Evolutionary conservation across 2,329 filamentous ascomycete genomes (phyloP).

Genomic region (Verticillium albo-atrum): DNA sequence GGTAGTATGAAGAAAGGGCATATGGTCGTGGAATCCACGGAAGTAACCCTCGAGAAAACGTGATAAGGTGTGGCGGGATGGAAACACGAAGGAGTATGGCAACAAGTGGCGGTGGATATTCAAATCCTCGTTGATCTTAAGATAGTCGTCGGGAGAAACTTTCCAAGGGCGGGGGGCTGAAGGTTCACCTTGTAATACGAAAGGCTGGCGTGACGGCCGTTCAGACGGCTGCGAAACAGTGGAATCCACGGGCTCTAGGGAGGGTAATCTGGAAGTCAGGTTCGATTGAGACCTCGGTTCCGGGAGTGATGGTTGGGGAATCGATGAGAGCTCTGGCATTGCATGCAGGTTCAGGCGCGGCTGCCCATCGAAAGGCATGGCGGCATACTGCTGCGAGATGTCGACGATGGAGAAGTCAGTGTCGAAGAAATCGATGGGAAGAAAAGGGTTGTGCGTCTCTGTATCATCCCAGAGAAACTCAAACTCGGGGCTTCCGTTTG

Average conservation of each 20-base stretch:
- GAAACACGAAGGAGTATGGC: constrained; percentile 40
- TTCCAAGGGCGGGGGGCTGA: neutral
- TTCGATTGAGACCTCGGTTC: neutral
- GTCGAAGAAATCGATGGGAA: neutral
- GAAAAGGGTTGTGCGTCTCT: neutral
- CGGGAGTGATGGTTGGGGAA: neutral
- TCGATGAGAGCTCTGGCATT: too few species aligned
- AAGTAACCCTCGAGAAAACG: constrained; percentile 47
- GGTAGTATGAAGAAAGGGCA: constrained; percentile 46
- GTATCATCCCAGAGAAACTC: constrained; percentile 1
- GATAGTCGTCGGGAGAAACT: constrained; percentile 8
- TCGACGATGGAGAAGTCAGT: neutral
- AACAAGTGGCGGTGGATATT: constrained; percentile 25
- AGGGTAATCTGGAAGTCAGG: neutral
- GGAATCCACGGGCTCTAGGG: neutral
- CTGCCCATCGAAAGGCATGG: too few species aligned
- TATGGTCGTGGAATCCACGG: constrained; percentile 43
- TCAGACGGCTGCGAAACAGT: neutral
- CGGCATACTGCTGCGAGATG: too few species aligned
- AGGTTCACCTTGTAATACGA: too few species aligned
- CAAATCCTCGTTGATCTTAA: constrained; percentile 7
- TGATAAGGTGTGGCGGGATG: constrained; percentile 40
- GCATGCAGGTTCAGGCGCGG: too few species aligned
- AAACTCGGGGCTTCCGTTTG: neutral
- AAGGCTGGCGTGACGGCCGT: constrained; percentile 8